These are phyloP conservation scores for Jaapia argillacea DNA, from an alignment of 768 basidiomycete genomes.

Conservation along the genomic window DNA sequence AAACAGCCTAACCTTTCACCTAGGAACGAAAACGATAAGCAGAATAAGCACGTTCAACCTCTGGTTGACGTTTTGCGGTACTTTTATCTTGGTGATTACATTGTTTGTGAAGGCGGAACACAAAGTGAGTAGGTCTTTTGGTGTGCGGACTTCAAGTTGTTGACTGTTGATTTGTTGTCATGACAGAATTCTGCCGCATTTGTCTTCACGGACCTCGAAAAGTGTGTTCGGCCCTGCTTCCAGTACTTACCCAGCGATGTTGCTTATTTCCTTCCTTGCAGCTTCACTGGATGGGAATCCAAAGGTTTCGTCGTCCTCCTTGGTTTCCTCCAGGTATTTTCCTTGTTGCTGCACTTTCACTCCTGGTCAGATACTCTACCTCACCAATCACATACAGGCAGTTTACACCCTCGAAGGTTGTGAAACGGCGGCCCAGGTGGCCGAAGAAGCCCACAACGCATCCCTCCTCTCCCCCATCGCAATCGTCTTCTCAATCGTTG, in stretches of 20 bases:
- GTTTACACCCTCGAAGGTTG: conserved; percentile 55
- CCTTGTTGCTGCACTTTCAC: neutral
- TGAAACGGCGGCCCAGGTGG: conserved; percentile 55
- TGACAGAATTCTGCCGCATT: conserved; percentile 38
- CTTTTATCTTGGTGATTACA: conserved; percentile 44
- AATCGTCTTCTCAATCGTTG: conserved; percentile 44
- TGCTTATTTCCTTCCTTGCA: too few species aligned
- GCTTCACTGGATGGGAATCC: conserved; percentile 46
- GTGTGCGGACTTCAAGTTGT: too few species aligned
- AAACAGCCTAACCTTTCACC: too few species aligned
- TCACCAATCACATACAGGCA: conserved; percentile 21
- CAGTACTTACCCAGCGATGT: too few species aligned
- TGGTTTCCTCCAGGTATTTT: conserved; percentile 38
- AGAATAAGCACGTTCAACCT: conserved; percentile 44
- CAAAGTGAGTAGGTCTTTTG: conserved; percentile 24
- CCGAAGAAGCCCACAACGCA: conserved; percentile 47
- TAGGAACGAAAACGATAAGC: conserved; percentile 46
- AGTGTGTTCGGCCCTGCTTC: too few species aligned
- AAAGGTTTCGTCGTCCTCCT: conserved; percentile 47
- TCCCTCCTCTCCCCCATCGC: conserved; percentile 48
- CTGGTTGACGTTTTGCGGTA: conserved; percentile 55
- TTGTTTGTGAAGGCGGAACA: conserved; percentile 45
- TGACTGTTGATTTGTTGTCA: neutral
- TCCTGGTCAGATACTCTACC: too few species aligned
- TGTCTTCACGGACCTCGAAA: conserved; percentile 48